These are phyloP conservation scores for Piedraia hortae DNA, from an alignment of 2,329 filamentous ascomycete genomes.

Conservation along the genomic window DNA sequence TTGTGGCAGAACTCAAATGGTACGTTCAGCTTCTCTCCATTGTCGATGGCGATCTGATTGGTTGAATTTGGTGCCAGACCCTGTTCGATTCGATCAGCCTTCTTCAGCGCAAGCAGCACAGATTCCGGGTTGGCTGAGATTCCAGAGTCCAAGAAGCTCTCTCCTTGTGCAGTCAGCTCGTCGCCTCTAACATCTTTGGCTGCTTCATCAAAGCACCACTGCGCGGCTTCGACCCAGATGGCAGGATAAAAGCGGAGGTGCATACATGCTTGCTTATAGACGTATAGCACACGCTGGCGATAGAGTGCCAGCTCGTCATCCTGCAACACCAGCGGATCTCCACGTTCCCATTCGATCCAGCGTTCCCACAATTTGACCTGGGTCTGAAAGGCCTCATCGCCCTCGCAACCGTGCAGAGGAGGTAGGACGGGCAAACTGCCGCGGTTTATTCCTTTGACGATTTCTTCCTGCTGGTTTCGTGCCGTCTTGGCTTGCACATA, in stretches of 20 bases:
- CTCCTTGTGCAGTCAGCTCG: conserved; percentile 28
- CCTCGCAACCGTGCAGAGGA: conserved; percentile 62
- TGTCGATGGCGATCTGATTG: conserved; percentile 41
- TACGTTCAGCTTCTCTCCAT: conserved; percentile 47
- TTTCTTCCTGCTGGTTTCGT: conserved; percentile 70
- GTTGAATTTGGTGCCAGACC: conserved; percentile 38
- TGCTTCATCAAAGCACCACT: conserved; percentile 61
- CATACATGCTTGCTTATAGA: conserved; percentile 85
- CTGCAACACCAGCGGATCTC: conserved; percentile 65
- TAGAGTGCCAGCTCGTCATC: conserved; percentile 51
- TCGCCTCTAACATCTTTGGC: conserved; percentile 22
- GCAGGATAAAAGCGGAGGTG: conserved; percentile 82
- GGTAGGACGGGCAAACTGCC: conserved; percentile 58
- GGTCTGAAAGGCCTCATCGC: conserved; percentile 53
- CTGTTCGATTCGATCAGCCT: conserved; percentile 63
- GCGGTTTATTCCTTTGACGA: conserved; percentile 47
- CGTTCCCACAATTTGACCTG: conserved; percentile 77
- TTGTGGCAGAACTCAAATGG: conserved; percentile 65
- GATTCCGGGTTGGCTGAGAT: conserved; percentile 82
- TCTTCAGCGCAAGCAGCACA: conserved; percentile 65
- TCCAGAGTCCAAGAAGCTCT: conserved; percentile 55
- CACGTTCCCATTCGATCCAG: conserved; percentile 86
- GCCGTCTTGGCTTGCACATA: conserved; percentile 94
- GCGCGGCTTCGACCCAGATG: conserved; percentile 81
- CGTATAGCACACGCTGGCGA: conserved; percentile 57